Conservation (phyloP, 768 basidiomycete species). For the Pulveroboletus frians region DNA sequence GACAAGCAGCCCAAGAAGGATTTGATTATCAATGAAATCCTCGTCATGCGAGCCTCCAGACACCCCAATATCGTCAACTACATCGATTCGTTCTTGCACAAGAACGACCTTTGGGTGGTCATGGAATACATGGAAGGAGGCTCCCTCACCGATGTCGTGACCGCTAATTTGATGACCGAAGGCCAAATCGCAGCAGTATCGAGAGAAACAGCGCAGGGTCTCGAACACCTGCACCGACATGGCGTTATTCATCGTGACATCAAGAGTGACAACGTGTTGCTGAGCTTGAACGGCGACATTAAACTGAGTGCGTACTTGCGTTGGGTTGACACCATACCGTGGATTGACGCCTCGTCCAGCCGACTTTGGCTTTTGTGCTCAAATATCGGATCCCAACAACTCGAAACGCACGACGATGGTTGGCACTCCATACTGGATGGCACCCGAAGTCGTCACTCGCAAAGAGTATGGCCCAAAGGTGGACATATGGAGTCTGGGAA, state of each 20-base stretch:
- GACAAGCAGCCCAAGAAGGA: slow-evolving; percentile 99
- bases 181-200: slow-evolving; percentile 98
- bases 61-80: slow-evolving; percentile 99
- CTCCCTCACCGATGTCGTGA: slow-evolving; percentile 88
- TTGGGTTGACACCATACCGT: background rate
- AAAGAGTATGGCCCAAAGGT: slow-evolving; percentile 98
- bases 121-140: slow-evolving; percentile 99
- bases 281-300: slow-evolving; percentile 92
- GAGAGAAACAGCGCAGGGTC: slow-evolving; percentile 85
- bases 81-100: slow-evolving; percentile 96
- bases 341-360: slow-evolving; percentile 42
- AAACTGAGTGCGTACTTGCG: slow-evolving; percentile 82
- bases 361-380: slow-evolving; percentile 98
- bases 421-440: slow-evolving; percentile 99
- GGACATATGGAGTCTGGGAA: slow-evolving; percentile 96
- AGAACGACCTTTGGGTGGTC: slow-evolving; percentile 98
- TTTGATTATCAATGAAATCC: slow-evolving; percentile 98
- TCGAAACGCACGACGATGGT: slow-evolving; percentile 98
- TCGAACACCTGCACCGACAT: slow-evolving; percentile 92
- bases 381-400: slow-evolving; percentile 84
- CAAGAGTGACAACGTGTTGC: slow-evolving; percentile 95
- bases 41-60: slow-evolving; percentile 94
- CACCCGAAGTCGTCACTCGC: slow-evolving; percentile 94
- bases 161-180: slow-evolving; percentile 89
- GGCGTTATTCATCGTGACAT: slow-evolving; percentile 99